A percentile compares a stretch with the other conserved stretches of the same genome.
These are phyloP conservation scores for Cercospora janseana DNA, from an alignment of 2,329 filamentous ascomycete species.

Conservation along the genomic window DNA sequence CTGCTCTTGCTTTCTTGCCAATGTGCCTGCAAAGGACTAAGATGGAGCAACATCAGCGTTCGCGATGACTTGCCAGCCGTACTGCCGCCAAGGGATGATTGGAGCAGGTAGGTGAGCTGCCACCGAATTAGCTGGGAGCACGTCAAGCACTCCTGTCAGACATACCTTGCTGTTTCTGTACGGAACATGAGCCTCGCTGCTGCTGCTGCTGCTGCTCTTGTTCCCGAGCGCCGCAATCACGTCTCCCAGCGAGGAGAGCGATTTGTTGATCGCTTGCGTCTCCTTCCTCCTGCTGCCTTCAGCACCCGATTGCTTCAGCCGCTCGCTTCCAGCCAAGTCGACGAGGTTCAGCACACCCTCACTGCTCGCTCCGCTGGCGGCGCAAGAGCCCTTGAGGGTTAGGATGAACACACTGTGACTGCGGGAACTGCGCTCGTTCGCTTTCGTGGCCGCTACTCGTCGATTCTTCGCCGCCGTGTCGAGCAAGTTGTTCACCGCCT, in stretches of 20 bases:
- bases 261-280: slow-evolving; percentile 97
- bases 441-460: slow-evolving; percentile 92
- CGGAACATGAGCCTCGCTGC: slow-evolving; percentile 68
- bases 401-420: slow-evolving; percentile 97
- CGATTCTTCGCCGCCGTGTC: slow-evolving; percentile 79
- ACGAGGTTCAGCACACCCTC: slow-evolving; percentile 95
- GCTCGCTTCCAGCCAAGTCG: slow-evolving; percentile 89
- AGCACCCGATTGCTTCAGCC: slow-evolving; percentile 80
- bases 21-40: slow-evolving; percentile 86
- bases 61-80: slow-evolving; percentile 59
- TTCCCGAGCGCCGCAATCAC: slow-evolving; percentile 91
- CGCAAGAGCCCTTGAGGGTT: slow-evolving; percentile 64
- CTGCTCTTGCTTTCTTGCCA: slow-evolving; percentile 90
- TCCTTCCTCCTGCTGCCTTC: slow-evolving; percentile 87
- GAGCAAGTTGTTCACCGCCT: slow-evolving; percentile 47
- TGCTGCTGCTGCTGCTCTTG: slow-evolving; percentile 70
- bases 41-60: slow-evolving; percentile 99
- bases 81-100: slow-evolving; percentile 92
- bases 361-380: slow-evolving; percentile 74
- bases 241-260: slow-evolving; percentile 84
- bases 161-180: slow-evolving; percentile 90
- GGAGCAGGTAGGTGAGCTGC: slow-evolving; percentile 86
- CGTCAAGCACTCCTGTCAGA: background rate
- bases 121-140: slow-evolving; percentile 13
- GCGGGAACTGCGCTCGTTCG: slow-evolving; percentile 89